A percentile compares a stretch with the other conserved stretches of the same genome.
Evolutionary conservation across 768 basidiomycete genomes (phyloP).

Genomic region (Fistulinella prunicolor): DNA sequence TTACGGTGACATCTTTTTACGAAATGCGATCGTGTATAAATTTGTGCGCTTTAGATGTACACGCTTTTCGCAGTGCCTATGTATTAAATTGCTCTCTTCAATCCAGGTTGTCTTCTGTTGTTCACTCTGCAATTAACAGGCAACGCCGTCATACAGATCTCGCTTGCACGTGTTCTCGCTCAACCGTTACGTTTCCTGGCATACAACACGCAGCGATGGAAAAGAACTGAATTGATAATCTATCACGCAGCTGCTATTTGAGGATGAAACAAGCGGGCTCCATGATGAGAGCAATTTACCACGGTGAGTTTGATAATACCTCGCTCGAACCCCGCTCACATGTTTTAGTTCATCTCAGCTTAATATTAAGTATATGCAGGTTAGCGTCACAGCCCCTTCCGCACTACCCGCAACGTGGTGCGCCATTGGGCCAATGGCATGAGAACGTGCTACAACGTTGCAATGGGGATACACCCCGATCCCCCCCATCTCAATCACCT

Average conservation of each 20-base stretch:
- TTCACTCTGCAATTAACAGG: slow-evolving; percentile 16
- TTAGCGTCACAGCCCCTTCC: slow-evolving; percentile 18
- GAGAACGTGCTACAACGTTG: slow-evolving; percentile 24
- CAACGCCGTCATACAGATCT: slow-evolving; percentile 10
- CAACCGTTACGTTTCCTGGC: neutral
- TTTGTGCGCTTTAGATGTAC: slow-evolving; percentile 20
- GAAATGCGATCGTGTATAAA: slow-evolving; percentile 11
- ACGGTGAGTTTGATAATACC: slow-evolving; percentile 13
- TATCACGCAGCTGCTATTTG: slow-evolving; percentile 16
- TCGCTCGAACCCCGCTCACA: slow-evolving; percentile 17
- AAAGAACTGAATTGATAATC: slow-evolving; percentile 12
- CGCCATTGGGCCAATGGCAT: slow-evolving; percentile 14
- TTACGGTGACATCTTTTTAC: slow-evolving; percentile 31
- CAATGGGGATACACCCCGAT: slow-evolving; percentile 8
- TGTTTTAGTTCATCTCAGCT: slow-evolving; percentile 9
- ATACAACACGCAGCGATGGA: slow-evolving; percentile 1
- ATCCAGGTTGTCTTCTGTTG: slow-evolving; percentile 8
- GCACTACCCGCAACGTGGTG: slow-evolving; percentile 15
- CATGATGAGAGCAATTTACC: slow-evolving; percentile 14
- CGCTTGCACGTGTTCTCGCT: neutral
- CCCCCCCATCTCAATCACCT: slow-evolving; percentile 15
- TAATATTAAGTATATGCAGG: slow-evolving; percentile 8
- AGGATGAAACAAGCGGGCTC: slow-evolving; percentile 4
- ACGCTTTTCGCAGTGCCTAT: slow-evolving; percentile 12
- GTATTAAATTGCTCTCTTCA: slow-evolving; percentile 12